Evolutionary conservation across 495 filamentous ascomycete genomes (phyloP), one percentile per base, ranked within the genome.

Genomic region (Oleoguttula mirabilis): DNA sequence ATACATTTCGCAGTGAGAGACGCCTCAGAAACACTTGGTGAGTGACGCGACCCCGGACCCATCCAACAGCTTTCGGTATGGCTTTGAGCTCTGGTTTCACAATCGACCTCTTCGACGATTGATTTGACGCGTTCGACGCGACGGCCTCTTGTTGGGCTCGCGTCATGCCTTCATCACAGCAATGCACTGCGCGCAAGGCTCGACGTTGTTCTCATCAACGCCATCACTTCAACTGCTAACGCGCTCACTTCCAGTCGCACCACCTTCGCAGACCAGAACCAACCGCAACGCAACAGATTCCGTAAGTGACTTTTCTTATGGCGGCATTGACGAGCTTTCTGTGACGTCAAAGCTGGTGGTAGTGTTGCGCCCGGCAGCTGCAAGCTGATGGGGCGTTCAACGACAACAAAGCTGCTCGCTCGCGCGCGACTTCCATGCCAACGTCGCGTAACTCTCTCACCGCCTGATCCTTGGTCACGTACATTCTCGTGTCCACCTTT

Each of bases 361-460:
- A 15, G 12, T 41, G 17, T 32, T 41, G 39, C 39, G 39, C 39
- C 39, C 39, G 36, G 39, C 36, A 25, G 36, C 17, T 11, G 21
- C 20, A 8, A 40, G 38, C 36, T 39, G 36, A 10, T 6, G 16
- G 32, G 7, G 32, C 16, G 32, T 35, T 35, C 10, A 14, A 6
- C 19, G 7, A 15, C 7, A 6, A 35, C 12, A 6, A 14, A 14
- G 32, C 32, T 15, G 16, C 36, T n/a, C 17, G 10, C 6, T 17
- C 39, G 19, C 17, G 41, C 41, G 32, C 30, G 23, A 32, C 24
- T 3, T n/a, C 30, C 30, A 16, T 25, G 36, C 22, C 41, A 22
- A 22, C 5, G 40, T 43, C 40, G 40, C 40, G 28, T 24, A 27
- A 31, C 3, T 16, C 32, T 17, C 10, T 14, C n/a, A 32, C 14